Evolutionary conservation across 495 filamentous ascomycete genomes (phyloP), one percentile per base, ranked within the genome.

Genomic region (Recurvomyces mirabilis): DNA sequence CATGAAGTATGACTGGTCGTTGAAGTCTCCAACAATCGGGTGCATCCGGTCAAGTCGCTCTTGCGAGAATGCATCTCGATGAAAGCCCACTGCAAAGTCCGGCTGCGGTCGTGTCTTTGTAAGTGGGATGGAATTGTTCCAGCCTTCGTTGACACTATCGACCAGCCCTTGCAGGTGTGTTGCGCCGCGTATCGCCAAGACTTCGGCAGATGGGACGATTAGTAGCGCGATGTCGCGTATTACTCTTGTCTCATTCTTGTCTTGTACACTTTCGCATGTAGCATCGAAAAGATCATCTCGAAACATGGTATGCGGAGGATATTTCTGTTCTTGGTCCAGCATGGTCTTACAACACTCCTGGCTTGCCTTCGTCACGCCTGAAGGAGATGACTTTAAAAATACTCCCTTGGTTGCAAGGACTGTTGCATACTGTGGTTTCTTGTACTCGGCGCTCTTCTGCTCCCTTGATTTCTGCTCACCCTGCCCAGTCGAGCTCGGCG

Each of bases 21-120:
- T 34, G 22, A 52, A 22, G 38, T 61, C 48, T 38, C 62, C 61
- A 20, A 68, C 41, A 18, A 65, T 59, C 14, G 63, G 62, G 25
- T 46, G 25, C 1, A 72, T 51, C 53, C 63, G 70, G 21, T 52
- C 24, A 2, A 69, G 60, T 44, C 68, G 66, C 17, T 62, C 52
- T 0, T 64, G 32, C 3, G 55, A 67, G 28, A 71, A 70, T 37
- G 60, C 62, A 20, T 54, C 58, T 56, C 61, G 54, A 41, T 38
- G 43, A 39, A 71, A 70, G 17, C 58, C 55, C 4, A 60, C 18
- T 17, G 46, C n/a, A 33, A 47, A 60, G 31, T 60, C 59, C 2
- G 55, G 59, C 32, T 61, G 55, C 32, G 50, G 59, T 24, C 49
- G 46, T 13, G 47, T 28, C 22, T 50, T 61, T 5, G 5, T 20